Conservation (phyloP, 202 grass and related monocot species). For the Setaria italica region DNA sequence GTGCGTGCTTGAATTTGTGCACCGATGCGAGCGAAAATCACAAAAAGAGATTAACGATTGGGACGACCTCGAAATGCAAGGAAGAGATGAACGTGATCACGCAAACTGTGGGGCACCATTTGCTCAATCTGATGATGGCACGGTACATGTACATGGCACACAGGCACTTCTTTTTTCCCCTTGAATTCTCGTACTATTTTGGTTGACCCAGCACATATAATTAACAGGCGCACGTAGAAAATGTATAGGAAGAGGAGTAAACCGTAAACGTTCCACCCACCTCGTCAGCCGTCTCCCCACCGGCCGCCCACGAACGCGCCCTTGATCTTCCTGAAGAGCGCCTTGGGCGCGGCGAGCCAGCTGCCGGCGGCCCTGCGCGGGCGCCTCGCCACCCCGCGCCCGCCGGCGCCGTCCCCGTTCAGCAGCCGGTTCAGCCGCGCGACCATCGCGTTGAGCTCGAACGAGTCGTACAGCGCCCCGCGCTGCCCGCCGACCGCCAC, state of each 20-base stretch:
- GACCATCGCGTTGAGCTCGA: constrained; percentile 66
- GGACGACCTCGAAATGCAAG: no score
- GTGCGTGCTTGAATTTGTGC: background rate
- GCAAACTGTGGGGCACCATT: no score
- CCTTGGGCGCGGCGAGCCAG: constrained; percentile 49
- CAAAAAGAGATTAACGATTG: background rate
- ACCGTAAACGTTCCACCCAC: background rate
- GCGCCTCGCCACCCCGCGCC: background rate
- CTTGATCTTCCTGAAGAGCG: constrained; percentile 48
- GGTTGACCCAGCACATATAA: no score
- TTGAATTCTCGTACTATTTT: background rate
- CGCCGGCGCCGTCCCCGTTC: constrained; percentile 17
- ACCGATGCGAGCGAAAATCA: background rate
- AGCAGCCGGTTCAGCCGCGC: constrained; percentile 52
- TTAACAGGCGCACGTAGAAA: background rate
- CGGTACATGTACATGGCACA: no score
- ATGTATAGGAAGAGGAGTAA: background rate
- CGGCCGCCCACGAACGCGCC: constrained; percentile 26
- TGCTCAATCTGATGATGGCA: background rate
- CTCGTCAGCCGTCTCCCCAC: constrained; percentile 22
- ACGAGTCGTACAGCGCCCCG: constrained; percentile 70
- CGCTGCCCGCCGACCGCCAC: constrained; percentile 8
- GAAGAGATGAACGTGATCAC: background rate
- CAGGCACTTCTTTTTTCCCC: no score
- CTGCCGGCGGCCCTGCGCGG: background rate